phyloP scores from a whole-genome alignment of 192 early-diverging fungal genomes.

The Coemansia sp. region DNA sequence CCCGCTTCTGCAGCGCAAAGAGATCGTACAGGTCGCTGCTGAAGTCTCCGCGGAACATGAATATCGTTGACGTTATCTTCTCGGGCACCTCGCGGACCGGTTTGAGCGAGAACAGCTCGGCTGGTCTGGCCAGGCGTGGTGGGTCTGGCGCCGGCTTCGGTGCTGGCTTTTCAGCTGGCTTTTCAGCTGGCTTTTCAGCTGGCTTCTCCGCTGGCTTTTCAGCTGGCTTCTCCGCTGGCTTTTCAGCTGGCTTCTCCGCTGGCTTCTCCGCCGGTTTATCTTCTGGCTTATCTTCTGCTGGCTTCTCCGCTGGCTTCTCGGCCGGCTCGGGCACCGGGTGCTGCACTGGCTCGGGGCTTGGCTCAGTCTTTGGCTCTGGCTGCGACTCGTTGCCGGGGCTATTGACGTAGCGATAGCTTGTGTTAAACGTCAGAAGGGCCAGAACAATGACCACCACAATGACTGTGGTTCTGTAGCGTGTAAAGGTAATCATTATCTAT shows the following conservation, averaged over 20 bases:
- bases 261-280: background rate
- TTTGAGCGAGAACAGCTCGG: background rate
- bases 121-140: background rate
- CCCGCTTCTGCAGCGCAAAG: slow-evolving; percentile 1
- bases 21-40: slow-evolving; percentile 3
- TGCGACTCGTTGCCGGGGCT: too few relatives aligned
- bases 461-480: too few relatives aligned
- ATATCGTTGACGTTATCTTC: background rate
- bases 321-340: background rate
- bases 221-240: background rate
- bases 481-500: too few relatives aligned
- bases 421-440: too few relatives aligned
- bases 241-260: background rate
- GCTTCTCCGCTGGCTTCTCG: background rate
- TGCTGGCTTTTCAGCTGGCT: background rate
- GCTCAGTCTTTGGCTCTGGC: too few relatives aligned
- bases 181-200: background rate
- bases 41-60: slow-evolving; percentile 11
- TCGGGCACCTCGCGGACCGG: background rate
- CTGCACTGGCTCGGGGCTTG: background rate
- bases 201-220: background rate
- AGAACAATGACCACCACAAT: too few relatives aligned
- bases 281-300: background rate
- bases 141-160: background rate
- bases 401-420: too few relatives aligned